Conservation (phyloP, 2,329 filamentous ascomycete genomes). For the Aspergillus hiratsukae region DNA sequence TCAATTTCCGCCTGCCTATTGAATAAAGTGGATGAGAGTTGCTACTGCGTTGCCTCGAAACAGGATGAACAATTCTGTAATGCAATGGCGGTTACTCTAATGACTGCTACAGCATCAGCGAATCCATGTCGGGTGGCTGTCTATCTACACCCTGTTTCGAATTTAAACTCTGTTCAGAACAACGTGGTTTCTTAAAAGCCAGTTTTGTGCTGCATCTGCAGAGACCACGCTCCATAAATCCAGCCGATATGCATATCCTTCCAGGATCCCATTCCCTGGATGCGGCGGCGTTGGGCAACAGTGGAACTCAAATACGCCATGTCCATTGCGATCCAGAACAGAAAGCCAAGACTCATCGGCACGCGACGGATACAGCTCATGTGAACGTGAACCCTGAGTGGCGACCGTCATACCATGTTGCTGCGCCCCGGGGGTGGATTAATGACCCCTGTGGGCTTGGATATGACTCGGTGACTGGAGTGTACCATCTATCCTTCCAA, state of each 20-base stretch:
- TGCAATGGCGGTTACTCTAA: not conserved
- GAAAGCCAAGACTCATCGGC: not conserved
- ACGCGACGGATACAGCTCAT: not conserved
- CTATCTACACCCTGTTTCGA: not conserved
- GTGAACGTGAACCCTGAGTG: conserved; percentile 1
- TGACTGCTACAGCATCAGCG: not conserved
- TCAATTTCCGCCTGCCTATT: not conserved
- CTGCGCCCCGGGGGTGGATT: conserved; percentile 38
- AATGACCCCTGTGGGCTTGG: conserved; percentile 43
- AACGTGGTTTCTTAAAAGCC: not conserved
- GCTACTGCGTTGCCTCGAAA: not conserved
- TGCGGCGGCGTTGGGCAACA: not conserved
- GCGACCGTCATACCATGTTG: conserved; percentile 35
- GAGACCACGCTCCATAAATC: not conserved
- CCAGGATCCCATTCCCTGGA: not conserved
- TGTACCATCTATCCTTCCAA: conserved; percentile 43
- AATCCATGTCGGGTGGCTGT: not conserved
- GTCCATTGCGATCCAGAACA: not conserved
- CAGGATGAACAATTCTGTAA: not conserved
- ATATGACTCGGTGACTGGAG: conserved; percentile 35
- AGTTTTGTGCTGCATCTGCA: not conserved
- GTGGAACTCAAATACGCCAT: not conserved
- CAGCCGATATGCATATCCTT: not conserved
- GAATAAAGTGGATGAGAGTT: not conserved
- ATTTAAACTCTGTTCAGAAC: not conserved